A percentile compares a stretch with the other conserved stretches of the same genome.
Conservation (phyloP, 352 stramenopile genomes). For the Peronospora destructor region DNA sequence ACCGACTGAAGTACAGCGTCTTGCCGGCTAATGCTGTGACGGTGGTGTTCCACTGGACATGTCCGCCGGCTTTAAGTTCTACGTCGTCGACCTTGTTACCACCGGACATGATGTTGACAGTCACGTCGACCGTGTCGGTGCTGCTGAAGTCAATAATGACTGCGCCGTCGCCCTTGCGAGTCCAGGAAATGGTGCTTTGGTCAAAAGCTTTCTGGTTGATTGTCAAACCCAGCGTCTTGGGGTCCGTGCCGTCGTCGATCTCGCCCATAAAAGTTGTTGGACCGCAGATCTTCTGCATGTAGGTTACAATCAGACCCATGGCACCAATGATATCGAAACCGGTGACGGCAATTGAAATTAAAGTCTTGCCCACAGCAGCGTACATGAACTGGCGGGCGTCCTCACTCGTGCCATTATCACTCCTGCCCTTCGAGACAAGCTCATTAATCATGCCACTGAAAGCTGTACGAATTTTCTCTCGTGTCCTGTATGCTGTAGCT, state of each 20-base stretch:
- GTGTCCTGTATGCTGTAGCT: constrained; percentile 29
- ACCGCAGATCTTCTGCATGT: constrained; percentile 51
- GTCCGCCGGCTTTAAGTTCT: constrained; percentile 24
- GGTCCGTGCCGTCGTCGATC: constrained; percentile 44
- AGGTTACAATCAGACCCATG: constrained; percentile 38
- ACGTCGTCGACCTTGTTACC: constrained; percentile 38
- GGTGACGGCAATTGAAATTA: constrained; percentile 39
- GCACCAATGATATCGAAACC: constrained; percentile 51
- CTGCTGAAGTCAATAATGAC: constrained; percentile 41
- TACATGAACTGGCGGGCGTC: constrained; percentile 34
- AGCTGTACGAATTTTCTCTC: constrained; percentile 48
- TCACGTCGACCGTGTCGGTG: constrained; percentile 35
- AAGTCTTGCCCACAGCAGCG: constrained; percentile 30
- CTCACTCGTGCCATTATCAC: constrained; percentile 31
- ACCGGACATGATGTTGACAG: constrained; percentile 42
- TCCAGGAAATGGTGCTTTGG: constrained; percentile 36
- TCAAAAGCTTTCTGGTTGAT: constrained; percentile 39
- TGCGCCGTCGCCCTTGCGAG: constrained; percentile 25
- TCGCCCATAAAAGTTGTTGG: constrained; percentile 47
- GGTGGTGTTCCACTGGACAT: constrained; percentile 29
- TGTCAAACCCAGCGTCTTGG: constrained; percentile 36
- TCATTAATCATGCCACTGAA: constrained; percentile 49
- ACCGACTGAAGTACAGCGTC: constrained; percentile 67
- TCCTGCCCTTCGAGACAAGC: constrained; percentile 33
- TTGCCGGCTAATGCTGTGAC: constrained; percentile 37